A percentile compares a stretch with the other conserved stretches of the same genome.
phyloP scores from a whole-genome alignment of 1,284 basidiomycete genomes.

The Microbotryomycetes sp. region DNA sequence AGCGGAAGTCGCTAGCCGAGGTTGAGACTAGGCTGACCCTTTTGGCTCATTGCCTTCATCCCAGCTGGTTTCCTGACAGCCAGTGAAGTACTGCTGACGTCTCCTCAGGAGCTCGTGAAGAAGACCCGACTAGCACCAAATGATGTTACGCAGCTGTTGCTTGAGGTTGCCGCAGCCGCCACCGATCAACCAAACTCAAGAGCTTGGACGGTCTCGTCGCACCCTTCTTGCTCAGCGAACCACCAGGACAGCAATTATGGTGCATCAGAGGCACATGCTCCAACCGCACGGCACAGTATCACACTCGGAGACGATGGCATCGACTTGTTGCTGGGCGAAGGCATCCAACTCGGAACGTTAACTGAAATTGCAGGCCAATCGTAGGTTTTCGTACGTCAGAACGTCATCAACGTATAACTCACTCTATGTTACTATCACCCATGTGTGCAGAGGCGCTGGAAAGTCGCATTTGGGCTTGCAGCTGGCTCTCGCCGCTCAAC shows the following conservation, averaged over 20 bases:
- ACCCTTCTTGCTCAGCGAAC: neutral
- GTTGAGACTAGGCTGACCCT: too few species aligned
- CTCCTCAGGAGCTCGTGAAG: slow-evolving; percentile 6
- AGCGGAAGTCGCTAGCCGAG: too few species aligned
- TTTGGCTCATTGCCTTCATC: neutral
- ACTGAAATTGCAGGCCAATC: slow-evolving; percentile 31
- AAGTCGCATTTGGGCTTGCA: slow-evolving; percentile 32
- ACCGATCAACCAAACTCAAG: neutral
- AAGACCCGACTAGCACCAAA: slow-evolving; percentile 1
- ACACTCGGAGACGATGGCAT: slow-evolving; percentile 18
- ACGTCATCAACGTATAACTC: neutral
- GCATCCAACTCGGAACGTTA: slow-evolving; percentile 14
- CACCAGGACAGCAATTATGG: neutral
- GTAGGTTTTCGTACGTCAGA: slow-evolving; percentile 7
- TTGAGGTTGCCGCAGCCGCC: slow-evolving; percentile 11
- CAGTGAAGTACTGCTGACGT: slow-evolving; percentile 24
- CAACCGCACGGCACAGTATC: neutral
- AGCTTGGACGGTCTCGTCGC: neutral
- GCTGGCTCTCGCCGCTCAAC: slow-evolving; percentile 17
- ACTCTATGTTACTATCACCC: neutral
- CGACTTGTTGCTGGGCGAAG: slow-evolving; percentile 21
- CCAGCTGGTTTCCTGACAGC: slow-evolving; percentile 22
- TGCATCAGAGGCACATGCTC: neutral
- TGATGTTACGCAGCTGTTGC: slow-evolving; percentile 10
- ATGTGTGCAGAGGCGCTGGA: slow-evolving; percentile 20